phyloP scores from a whole-genome alignment of 208 protist genomes.

The Crithidia expoeki region DNA sequence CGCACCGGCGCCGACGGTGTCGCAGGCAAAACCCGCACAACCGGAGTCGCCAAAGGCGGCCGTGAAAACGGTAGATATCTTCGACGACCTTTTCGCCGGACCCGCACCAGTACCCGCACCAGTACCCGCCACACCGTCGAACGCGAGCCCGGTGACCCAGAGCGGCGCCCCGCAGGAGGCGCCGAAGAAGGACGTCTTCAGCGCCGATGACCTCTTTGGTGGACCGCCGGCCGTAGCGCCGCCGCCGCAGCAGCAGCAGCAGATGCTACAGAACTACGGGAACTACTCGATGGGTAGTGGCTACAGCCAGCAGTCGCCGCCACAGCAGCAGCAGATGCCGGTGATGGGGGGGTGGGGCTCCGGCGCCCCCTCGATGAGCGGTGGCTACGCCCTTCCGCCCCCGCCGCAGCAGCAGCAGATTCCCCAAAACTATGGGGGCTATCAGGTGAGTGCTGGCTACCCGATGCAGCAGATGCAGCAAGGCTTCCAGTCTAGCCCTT shows the following conservation, averaged over 20 bases:
- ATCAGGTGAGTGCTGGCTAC: slow-evolving; percentile 21
- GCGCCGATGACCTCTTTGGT: slow-evolving; percentile 54
- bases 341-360: slow-evolving; percentile 28
- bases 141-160: slow-evolving; percentile 20
- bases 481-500: slow-evolving; percentile 20
- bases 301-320: slow-evolving; percentile 16
- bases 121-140: slow-evolving; percentile 8
- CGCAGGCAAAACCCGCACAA: slow-evolving; percentile 11
- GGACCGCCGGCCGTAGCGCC: too few species aligned
- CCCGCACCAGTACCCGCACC: slow-evolving; percentile 28
- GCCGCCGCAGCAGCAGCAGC: slow-evolving; percentile 31
- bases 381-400: slow-evolving; percentile 20
- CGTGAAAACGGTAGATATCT: slow-evolving; percentile 54
- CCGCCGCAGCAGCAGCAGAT: slow-evolving; percentile 13
- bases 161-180: slow-evolving; percentile 10
- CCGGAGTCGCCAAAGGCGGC: slow-evolving; percentile 1
- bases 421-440: neutral
- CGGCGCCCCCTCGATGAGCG: slow-evolving; percentile 14
- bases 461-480: slow-evolving; percentile 21
- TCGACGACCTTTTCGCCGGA: slow-evolving; percentile 78
- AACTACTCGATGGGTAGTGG: slow-evolving; percentile 18
- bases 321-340: slow-evolving; percentile 20
- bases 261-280: slow-evolving; percentile 24
- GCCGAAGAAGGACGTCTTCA: slow-evolving; percentile 50
- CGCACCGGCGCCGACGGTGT: neutral